phyloP scores from a whole-genome alignment of 768 basidiomycete species.

The Dictyophora rubrovolvata region DNA sequence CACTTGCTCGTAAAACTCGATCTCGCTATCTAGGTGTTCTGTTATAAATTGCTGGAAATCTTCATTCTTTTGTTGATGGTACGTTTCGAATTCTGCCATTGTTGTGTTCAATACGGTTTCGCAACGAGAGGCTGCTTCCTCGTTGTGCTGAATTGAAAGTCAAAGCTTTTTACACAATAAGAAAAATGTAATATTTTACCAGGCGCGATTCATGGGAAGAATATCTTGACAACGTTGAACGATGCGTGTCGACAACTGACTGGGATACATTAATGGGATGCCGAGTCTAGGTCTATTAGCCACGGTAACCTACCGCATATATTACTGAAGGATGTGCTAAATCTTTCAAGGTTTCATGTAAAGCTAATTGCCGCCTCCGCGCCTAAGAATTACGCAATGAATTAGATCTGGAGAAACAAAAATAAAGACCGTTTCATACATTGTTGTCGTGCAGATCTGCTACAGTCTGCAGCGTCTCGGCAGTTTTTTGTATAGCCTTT shows the following conservation, averaged over 20 bases:
- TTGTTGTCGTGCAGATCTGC: conserved; percentile 75
- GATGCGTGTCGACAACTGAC: conserved; percentile 69
- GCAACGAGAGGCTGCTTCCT: conserved; percentile 61
- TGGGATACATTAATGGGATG: conserved; percentile 17
- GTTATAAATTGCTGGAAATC: conserved; percentile 50
- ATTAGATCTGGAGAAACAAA: neutral
- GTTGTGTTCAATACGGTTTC: conserved; percentile 85
- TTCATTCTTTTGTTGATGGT: conserved; percentile 63
- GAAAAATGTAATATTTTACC: conserved; percentile 21
- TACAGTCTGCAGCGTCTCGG: conserved; percentile 61
- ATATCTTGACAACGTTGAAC: conserved; percentile 57
- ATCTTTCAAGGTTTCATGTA: conserved; percentile 65
- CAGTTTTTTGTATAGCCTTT: conserved; percentile 66
- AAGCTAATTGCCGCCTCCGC: conserved; percentile 56
- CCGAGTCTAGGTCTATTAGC: neutral
- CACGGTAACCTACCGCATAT: conserved; percentile 44
- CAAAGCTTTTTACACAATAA: neutral
- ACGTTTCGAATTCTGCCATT: conserved; percentile 79
- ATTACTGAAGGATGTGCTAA: conserved; percentile 66
- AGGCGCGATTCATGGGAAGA: conserved; percentile 32
- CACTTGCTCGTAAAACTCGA: conserved; percentile 65
- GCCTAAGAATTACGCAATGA: conserved; percentile 38
- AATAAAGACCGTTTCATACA: conserved; percentile 32
- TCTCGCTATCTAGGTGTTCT: conserved; percentile 72
- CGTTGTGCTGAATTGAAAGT: conserved; percentile 36